Evolutionary conservation across 768 basidiomycete genomes (phyloP).

Genomic region (Tulasnella sp.): DNA sequence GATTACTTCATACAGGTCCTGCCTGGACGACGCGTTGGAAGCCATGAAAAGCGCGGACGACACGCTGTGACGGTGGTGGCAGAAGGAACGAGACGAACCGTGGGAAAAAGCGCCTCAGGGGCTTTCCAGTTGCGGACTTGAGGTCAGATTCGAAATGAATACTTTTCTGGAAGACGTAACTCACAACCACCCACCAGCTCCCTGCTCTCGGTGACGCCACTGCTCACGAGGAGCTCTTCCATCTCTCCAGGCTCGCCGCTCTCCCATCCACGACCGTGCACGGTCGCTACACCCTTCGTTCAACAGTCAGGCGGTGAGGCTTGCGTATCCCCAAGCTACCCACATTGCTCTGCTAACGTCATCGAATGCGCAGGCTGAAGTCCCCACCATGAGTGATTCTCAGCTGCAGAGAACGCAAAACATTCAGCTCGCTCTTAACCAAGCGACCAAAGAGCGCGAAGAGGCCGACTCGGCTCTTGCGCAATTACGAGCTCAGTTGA

Average conservation of each 20-base stretch:
- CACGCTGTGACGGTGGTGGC: background rate
- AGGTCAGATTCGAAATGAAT: slow-evolving; percentile 12
- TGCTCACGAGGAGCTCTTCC: background rate
- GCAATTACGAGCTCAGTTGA: slow-evolving; percentile 7
- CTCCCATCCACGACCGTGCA: too few species aligned
- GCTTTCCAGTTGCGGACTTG: background rate
- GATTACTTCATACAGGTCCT: background rate
- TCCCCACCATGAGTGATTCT: background rate
- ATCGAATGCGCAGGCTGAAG: background rate
- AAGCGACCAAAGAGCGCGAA: slow-evolving; percentile 18
- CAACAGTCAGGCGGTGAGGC: too few species aligned
- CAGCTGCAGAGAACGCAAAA: background rate
- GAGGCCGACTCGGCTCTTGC: slow-evolving; percentile 1
- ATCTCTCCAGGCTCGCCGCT: too few species aligned
- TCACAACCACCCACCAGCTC: background rate
- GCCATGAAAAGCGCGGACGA: background rate
- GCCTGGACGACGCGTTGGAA: background rate
- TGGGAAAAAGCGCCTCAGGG: slow-evolving; percentile 2
- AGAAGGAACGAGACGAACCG: background rate
- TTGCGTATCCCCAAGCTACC: too few species aligned
- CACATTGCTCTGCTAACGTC: background rate
- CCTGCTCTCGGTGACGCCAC: background rate
- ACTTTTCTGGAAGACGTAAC: background rate
- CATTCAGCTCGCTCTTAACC: slow-evolving; percentile 12
- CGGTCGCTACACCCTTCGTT: too few species aligned